phyloP scores from a whole-genome alignment of 2,329 filamentous ascomycete species.

The Lomentospora prolificans region DNA sequence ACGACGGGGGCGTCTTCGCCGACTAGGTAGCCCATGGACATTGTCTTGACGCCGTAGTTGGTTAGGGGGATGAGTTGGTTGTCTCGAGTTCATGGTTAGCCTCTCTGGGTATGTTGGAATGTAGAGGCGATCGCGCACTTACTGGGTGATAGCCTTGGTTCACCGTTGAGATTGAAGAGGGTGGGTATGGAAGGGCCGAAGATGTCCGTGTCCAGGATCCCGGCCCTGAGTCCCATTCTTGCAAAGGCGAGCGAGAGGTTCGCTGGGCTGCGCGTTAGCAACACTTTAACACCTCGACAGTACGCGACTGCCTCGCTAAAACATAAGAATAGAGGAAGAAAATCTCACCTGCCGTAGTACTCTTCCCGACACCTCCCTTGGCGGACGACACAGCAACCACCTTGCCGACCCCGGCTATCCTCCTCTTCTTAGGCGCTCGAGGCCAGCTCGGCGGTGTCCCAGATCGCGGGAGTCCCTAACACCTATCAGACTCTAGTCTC shows the following conservation, averaged over 20 bases:
- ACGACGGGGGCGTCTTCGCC: conserved; percentile 73
- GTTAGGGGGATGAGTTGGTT: conserved; percentile 79
- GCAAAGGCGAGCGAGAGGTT: conserved; percentile 87
- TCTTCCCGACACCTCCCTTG: conserved; percentile 97
- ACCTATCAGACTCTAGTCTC: background rate
- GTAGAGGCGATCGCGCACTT: conserved; percentile 17
- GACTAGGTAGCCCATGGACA: conserved; percentile 97
- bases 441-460: conserved; percentile 49
- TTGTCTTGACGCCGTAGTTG: conserved; percentile 93
- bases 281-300: too few relatives aligned
- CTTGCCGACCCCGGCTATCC: conserved; percentile 76
- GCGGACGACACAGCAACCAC: conserved; percentile 96
- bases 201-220: conserved; percentile 91
- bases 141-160: conserved; percentile 68
- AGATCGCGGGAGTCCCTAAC: conserved; percentile 72
- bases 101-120: too few relatives aligned
- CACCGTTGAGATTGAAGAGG: conserved; percentile 69
- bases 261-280: conserved; percentile 28
- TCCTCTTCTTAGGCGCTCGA: conserved; percentile 69
- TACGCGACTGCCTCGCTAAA: background rate
- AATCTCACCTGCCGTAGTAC: conserved; percentile 70
- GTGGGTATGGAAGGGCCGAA: conserved; percentile 94
- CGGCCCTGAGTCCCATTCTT: conserved; percentile 67
- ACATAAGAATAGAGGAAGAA: background rate
- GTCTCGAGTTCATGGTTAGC: conserved; percentile 31